Evolutionary conservation across 495 filamentous ascomycete species (phyloP).

Genomic region (Bathelium albidoporum): DNA sequence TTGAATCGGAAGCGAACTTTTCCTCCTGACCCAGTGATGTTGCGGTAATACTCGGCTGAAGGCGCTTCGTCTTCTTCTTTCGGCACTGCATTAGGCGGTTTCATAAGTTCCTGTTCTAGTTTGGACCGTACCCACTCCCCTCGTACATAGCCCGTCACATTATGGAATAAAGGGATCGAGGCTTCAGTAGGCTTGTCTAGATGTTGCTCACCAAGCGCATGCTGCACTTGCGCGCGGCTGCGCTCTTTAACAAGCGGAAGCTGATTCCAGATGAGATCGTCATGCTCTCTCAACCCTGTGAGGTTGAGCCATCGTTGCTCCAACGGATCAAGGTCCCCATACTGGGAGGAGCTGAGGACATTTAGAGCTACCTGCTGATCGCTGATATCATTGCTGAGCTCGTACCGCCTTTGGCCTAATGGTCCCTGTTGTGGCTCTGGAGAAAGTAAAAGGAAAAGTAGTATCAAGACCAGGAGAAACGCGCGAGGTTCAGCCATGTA

Average conservation of each 20-base stretch:
- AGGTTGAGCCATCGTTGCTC: slow-evolving; percentile 55
- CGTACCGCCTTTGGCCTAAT: slow-evolving; percentile 31
- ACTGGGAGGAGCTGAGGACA: slow-evolving; percentile 59
- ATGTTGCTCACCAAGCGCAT: slow-evolving; percentile 31
- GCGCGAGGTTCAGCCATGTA: slow-evolving; percentile 28
- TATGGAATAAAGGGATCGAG: slow-evolving; percentile 52
- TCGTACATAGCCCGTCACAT: slow-evolving; percentile 64
- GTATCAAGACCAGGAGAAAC: slow-evolving; percentile 28
- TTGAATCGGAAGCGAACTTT: slow-evolving; percentile 20
- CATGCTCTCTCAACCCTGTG: slow-evolving; percentile 60
- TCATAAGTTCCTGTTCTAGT: not conserved
- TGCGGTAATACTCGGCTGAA: slow-evolving; percentile 41
- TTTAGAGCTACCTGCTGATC: slow-evolving; percentile 48
- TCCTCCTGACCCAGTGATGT: slow-evolving; percentile 25
- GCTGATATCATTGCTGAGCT: slow-evolving; percentile 23
- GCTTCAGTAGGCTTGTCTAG: slow-evolving; percentile 9
- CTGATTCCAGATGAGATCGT: slow-evolving; percentile 65
- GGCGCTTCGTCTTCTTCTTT: slow-evolving; percentile 27
- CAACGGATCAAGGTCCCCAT: slow-evolving; percentile 51
- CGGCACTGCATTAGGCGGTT: slow-evolving; percentile 11
- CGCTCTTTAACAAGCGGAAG: slow-evolving; percentile 46
- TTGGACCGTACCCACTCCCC: slow-evolving; percentile 64
- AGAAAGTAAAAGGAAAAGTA: slow-evolving; percentile 30
- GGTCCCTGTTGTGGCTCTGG: slow-evolving; percentile 34
- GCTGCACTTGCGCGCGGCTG: slow-evolving; percentile 42